Conservation (phyloP, 202 grass and related monocot genomes). For the Cymbopogon flexuosus region DNA sequence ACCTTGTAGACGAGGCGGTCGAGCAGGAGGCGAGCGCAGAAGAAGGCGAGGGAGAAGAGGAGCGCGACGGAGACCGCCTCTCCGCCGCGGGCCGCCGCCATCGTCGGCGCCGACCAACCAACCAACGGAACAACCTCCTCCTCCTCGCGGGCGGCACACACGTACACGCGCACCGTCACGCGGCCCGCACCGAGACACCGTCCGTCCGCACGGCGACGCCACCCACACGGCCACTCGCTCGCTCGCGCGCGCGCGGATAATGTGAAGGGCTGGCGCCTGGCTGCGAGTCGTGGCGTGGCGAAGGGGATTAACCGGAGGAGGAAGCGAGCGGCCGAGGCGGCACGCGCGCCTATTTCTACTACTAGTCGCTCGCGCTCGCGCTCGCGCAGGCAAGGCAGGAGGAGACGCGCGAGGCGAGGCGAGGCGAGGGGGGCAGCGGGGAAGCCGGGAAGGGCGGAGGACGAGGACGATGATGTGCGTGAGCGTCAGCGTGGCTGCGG, state of each 20-base stretch:
- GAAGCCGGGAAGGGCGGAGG: neutral
- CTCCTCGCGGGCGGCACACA: neutral
- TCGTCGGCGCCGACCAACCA: neutral
- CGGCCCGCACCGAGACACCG: neutral
- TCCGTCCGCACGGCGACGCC: neutral
- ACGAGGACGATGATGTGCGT: constrained; percentile 26
- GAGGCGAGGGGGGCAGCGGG: neutral
- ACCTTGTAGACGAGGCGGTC: constrained; percentile 88
- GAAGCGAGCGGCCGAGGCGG: constrained; percentile 27
- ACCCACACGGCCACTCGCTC: neutral
- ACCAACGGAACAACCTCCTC: neutral
- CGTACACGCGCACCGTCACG: neutral
- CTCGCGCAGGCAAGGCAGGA: too few species aligned
- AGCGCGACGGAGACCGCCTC: constrained; percentile 36
- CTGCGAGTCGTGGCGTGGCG: neutral
- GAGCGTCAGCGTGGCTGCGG: neutral
- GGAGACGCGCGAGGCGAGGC: constrained; percentile 9
- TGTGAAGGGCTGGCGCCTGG: constrained; percentile 16
- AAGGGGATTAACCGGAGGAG: neutral
- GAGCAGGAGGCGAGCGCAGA: constrained; percentile 69
- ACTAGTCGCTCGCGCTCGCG: neutral
- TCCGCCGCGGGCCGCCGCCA: constrained; percentile 28
- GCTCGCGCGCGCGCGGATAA: constrained; percentile 26
- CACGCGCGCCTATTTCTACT: constrained; percentile 28
- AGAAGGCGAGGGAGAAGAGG: constrained; percentile 63